Conservation (phyloP, 305 asterid species). For the Vinca major region DNA sequence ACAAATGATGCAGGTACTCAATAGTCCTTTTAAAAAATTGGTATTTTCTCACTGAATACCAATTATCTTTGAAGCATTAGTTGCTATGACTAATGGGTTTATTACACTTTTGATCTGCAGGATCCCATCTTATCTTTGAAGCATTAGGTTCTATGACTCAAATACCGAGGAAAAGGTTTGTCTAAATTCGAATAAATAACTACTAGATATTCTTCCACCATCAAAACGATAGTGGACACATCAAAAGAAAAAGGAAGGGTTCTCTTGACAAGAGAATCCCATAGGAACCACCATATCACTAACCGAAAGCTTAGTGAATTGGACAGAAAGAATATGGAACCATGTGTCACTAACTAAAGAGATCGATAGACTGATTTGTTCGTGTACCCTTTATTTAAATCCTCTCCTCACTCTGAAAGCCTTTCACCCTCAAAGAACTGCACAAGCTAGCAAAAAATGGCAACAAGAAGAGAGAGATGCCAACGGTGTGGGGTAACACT, state of each 20-base stretch:
- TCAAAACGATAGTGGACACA: background rate
- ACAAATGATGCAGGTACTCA: conserved; percentile 53
- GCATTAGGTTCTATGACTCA: background rate
- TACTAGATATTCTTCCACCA: background rate
- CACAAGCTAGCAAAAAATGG: conserved; percentile 19
- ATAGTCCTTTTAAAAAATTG: conserved; percentile 1
- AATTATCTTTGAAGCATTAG: conserved; percentile 2
- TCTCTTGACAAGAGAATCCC: conserved; percentile 2
- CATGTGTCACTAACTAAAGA: background rate
- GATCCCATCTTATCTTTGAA: conserved; percentile 41
- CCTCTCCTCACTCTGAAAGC: background rate
- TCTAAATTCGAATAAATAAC: background rate
- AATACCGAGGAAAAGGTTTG: background rate
- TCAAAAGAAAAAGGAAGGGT: background rate
- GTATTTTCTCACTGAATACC: background rate
- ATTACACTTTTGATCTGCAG: conserved; percentile 21
- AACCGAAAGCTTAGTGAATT: background rate
- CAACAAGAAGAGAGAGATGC: conserved; percentile 39
- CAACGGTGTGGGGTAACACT: conserved; percentile 30
- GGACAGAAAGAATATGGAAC: conserved; percentile 5
- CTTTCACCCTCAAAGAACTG: conserved; percentile 1
- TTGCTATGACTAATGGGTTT: conserved; percentile 1
- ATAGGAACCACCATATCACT: too few relatives aligned
- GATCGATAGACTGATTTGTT: background rate
- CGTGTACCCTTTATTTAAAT: background rate